Conservation (phyloP, 306 rosid genomes). For the Corylus heterophylla region DNA sequence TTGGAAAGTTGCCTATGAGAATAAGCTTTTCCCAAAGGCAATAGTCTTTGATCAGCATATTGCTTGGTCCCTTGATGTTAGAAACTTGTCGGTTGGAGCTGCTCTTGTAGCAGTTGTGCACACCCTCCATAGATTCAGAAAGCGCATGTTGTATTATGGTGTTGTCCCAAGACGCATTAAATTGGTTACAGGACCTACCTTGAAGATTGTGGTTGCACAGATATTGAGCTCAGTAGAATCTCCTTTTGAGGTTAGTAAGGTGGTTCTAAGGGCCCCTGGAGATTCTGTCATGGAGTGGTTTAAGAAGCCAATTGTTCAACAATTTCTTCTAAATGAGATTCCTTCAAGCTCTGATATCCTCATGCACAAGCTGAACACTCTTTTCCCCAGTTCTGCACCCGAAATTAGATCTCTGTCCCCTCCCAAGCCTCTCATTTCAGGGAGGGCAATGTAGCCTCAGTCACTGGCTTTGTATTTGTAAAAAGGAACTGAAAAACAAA, state of each 20-base stretch:
- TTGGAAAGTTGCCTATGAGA: slow-evolving; percentile 96
- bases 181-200: slow-evolving; percentile 85
- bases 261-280: slow-evolving; percentile 91
- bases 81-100: slow-evolving; percentile 94
- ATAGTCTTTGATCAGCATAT: slow-evolving; percentile 93
- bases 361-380: slow-evolving; percentile 89
- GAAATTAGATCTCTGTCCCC: slow-evolving; percentile 80
- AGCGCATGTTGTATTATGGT: slow-evolving; percentile 92
- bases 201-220: slow-evolving; percentile 86
- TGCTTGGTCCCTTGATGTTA: slow-evolving; percentile 95
- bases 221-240: slow-evolving; percentile 87
- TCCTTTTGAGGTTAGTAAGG: slow-evolving; percentile 95
- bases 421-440: slow-evolving; percentile 72
- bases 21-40: slow-evolving; percentile 96
- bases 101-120: slow-evolving; percentile 86
- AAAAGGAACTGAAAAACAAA: neutral
- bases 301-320: slow-evolving; percentile 94
- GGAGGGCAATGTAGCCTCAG: slow-evolving; percentile 42
- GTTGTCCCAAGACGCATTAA: slow-evolving; percentile 84
- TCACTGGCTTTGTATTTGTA: slow-evolving; percentile 4
- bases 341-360: slow-evolving; percentile 85
- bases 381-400: slow-evolving; percentile 95
- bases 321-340: slow-evolving; percentile 87
- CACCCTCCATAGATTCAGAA: slow-evolving; percentile 94
- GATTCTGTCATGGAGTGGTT: slow-evolving; percentile 97